Conservation (phyloP, 352 stramenopile species). For the Globisporangium lucens region DNA sequence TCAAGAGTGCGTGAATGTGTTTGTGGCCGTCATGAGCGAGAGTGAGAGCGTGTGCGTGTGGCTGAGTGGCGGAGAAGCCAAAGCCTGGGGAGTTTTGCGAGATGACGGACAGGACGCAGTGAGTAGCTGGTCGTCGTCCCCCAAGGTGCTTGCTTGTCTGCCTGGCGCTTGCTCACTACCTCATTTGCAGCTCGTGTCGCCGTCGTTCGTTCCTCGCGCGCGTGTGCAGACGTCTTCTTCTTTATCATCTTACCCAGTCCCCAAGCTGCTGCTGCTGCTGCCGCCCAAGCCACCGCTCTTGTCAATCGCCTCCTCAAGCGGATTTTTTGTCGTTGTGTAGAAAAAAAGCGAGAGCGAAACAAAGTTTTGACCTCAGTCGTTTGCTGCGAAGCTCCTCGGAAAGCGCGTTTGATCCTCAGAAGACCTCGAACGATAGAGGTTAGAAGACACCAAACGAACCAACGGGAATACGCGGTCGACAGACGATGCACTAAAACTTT, state of each 20-base stretch:
- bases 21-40: constrained; percentile 3
- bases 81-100: constrained; percentile 4
- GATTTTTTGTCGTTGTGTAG: constrained; percentile 6
- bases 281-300: background rate
- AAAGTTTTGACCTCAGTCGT: background rate
- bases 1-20: constrained; percentile 12
- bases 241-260: background rate
- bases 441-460: constrained; percentile 6
- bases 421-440: constrained; percentile 10
- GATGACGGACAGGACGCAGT: background rate
- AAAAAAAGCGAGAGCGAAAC: background rate
- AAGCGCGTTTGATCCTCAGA: constrained; percentile 7
- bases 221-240: constrained; percentile 3
- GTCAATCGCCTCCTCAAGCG: constrained; percentile 2
- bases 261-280: constrained; percentile 1
- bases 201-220: constrained; percentile 1
- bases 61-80: background rate
- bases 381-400: background rate
- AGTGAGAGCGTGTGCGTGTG: background rate
- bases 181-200: background rate
- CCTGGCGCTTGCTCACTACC: background rate
- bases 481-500: background rate
- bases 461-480: constrained; percentile 4
- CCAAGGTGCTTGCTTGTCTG: background rate
- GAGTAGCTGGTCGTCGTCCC: constrained; percentile 7